These are phyloP conservation scores for Plantago major DNA, from an alignment of 257 asterid species.

Conservation along the genomic window DNA sequence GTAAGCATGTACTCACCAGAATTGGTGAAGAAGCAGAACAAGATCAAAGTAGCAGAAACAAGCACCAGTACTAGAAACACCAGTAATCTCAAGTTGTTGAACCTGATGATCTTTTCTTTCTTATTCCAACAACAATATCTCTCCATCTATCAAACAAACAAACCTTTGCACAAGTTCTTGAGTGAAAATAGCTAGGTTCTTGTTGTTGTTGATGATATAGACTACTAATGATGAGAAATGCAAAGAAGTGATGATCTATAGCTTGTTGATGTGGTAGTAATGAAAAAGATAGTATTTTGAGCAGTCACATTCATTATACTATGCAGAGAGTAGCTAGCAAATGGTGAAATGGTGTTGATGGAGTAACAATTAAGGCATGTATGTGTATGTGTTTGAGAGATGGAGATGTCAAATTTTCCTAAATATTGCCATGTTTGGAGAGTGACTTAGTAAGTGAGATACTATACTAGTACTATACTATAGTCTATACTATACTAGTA, in stretches of 20 bases:
- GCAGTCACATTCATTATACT: not conserved
- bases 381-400: not conserved
- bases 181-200: no score
- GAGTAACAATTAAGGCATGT: not conserved
- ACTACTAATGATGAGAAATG: no score
- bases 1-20: no score
- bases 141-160: not conserved
- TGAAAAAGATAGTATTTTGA: not conserved
- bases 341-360: not conserved
- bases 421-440: slow-evolving; percentile 39
- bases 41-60: not conserved
- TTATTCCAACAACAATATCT: not conserved
- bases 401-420: slow-evolving; percentile 21
- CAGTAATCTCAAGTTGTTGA: slow-evolving; percentile 5
- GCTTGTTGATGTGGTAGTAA: not conserved
- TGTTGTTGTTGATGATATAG: no score
- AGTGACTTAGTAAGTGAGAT: not conserved
- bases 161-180: not conserved
- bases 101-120: not conserved
- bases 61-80: not conserved
- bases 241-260: no score
- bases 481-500: no score
- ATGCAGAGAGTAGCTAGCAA: not conserved
- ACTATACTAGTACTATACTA: no score
- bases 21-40: not conserved